These are phyloP conservation scores for Endogone sp. DNA, from an alignment of 192 early-diverging fungal species.

Conservation along the genomic window DNA sequence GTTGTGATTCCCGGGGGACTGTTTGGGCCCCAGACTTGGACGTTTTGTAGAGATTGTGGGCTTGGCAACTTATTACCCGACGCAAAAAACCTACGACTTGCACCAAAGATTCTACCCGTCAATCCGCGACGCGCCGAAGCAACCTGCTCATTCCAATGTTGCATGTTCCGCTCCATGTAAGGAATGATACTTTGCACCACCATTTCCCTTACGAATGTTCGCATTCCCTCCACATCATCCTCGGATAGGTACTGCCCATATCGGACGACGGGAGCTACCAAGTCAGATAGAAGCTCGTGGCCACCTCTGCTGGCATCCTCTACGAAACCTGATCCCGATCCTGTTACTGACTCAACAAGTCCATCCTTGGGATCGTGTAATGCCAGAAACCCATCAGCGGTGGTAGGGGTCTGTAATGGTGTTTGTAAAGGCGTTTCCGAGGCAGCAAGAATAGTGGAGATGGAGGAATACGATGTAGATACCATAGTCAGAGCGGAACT, in stretches of 20 bases:
- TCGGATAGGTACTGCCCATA: constrained; percentile 52
- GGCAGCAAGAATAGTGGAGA: constrained; percentile 13
- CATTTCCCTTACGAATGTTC: constrained; percentile 50
- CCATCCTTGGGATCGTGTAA: background rate
- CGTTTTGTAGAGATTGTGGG: constrained; percentile 35
- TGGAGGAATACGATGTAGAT: constrained; percentile 21
- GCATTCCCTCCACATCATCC: constrained; percentile 49
- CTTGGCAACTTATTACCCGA: constrained; percentile 36
- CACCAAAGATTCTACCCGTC: constrained; percentile 84
- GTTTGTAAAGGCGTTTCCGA: background rate
- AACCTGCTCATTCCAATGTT: constrained; percentile 89
- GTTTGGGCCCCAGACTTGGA: constrained; percentile 29
- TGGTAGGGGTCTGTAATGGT: background rate
- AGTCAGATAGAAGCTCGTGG: background rate
- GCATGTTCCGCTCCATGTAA: constrained; percentile 85
- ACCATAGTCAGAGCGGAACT: constrained; percentile 11
- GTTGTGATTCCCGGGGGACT: constrained; percentile 24
- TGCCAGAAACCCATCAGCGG: background rate
- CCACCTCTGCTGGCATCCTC: background rate
- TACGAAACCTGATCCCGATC: background rate
- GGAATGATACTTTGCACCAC: constrained; percentile 76
- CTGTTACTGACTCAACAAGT: background rate
- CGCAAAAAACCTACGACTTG: constrained; percentile 82
- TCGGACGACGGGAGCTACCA: constrained; percentile 22
- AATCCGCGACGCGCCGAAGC: constrained; percentile 83